Evolutionary conservation across 305 asterid species (phyloP).

Genomic region (Fraxinus baroniana): DNA sequence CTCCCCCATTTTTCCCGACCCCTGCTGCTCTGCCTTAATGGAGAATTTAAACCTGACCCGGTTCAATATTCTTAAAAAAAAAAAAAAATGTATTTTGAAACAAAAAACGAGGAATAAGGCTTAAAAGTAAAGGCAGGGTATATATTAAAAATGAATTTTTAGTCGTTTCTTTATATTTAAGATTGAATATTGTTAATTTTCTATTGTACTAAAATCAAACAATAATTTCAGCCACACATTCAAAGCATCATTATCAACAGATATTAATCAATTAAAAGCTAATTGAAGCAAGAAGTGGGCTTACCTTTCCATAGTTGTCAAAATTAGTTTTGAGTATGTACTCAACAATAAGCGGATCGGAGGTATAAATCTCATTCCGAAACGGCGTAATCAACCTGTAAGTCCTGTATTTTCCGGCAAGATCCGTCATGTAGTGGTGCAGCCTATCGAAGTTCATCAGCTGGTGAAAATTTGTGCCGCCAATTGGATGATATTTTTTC

Average conservation of each 20-base stretch:
- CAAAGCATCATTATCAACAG: background rate
- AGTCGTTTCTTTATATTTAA: background rate
- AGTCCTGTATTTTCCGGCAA: conserved; percentile 49
- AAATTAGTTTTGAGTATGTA: conserved; percentile 71
- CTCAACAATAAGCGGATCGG: conserved; percentile 62
- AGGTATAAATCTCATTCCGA: conserved; percentile 53
- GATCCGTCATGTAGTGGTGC: conserved; percentile 66
- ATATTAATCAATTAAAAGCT: background rate
- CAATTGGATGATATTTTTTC: conserved; percentile 51
- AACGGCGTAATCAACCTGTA: conserved; percentile 51
- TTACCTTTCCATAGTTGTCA: conserved; percentile 65
- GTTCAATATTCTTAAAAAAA: background rate
- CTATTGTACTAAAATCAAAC: background rate
- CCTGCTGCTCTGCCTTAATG: background rate
- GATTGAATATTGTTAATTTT: background rate
- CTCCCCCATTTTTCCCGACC: too few relatives aligned
- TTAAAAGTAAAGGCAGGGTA: background rate
- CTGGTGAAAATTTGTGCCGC: conserved; percentile 48
- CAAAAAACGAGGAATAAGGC: background rate
- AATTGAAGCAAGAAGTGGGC: background rate
- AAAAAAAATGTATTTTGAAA: too few relatives aligned
- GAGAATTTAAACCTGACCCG: background rate
- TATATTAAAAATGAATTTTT: background rate
- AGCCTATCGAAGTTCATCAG: conserved; percentile 50
- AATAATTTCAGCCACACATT: background rate